Evolutionary conservation across 805 yeast species (phyloP), one percentile per base, ranked within the genome.

Genomic region (Candida parachauliodes): DNA sequence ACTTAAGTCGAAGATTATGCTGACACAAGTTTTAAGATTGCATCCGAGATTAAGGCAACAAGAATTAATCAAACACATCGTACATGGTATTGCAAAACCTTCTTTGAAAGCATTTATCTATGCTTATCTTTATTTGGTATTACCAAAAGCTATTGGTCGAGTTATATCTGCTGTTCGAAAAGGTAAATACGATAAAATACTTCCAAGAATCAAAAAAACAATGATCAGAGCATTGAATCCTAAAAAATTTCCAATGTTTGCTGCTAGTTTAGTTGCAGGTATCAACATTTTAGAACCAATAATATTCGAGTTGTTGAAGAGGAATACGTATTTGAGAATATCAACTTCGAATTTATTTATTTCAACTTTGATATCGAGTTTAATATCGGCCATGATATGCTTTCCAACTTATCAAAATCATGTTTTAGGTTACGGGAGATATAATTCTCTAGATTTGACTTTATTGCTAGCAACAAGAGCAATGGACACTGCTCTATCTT

Each of bases 391-490:
- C 0, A 22, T 51, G 12, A 25, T 52, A 6, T 45, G 54, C 10
- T 65, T 65, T 46, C 61, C 61, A 4, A 36, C 39, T n/a, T 65
- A 53, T 44, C 70, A 65, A 46, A 46, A 41, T 28, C 62, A 59
- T 40, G 50, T 59, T 16, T 39, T 54, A 25, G 44, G 49, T 11
- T 50, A 55, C 35, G 59, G 60, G 14, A 48, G 69, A 25, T 57
- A 52, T 42, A 47, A 51, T 40, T 59, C 68, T 17, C 48, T 63
- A 23, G 70, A 65, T 40, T 51, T 65, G 36, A 62, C 69, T 3
- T 51, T 65, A 17, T 52, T 65, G 38, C 50, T 65, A 27, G 55
- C 55, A 5, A 59, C 62, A 4, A 54, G 70, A 34, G 67, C 69
- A 10, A 31, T 55, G 20, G 70, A 65, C 43, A 60, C 70, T 4